phyloP scores from a whole-genome alignment of 1,284 basidiomycete species.

The Cronartium ribicola region DNA sequence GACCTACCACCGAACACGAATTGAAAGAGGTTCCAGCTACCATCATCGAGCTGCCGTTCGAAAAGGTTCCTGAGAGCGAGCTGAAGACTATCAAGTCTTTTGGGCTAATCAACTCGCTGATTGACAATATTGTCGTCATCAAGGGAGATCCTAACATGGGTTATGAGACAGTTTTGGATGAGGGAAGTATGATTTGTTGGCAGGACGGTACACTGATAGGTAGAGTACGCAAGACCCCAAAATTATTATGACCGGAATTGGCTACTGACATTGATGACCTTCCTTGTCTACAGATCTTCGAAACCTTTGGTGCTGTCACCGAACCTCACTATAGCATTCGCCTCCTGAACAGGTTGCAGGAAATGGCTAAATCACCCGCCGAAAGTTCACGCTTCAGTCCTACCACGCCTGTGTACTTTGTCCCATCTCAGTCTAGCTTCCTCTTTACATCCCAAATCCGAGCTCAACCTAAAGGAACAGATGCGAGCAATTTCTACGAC shows the following conservation, averaged over 20 bases:
- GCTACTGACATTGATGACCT: not conserved
- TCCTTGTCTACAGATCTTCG: slow-evolving; percentile 24
- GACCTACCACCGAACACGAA: slow-evolving; percentile 35
- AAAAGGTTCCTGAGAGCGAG: slow-evolving; percentile 20
- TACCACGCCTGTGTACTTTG: slow-evolving; percentile 4
- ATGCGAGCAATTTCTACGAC: slow-evolving; percentile 41
- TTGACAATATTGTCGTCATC: slow-evolving; percentile 36
- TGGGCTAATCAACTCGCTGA: slow-evolving; percentile 20
- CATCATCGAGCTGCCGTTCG: slow-evolving; percentile 25
- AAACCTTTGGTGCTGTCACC: slow-evolving; percentile 40
- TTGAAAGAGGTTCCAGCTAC: slow-evolving; percentile 25
- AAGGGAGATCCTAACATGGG: slow-evolving; percentile 14
- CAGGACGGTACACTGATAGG: slow-evolving; percentile 29
- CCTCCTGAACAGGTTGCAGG: not conserved
- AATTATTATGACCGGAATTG: not conserved
- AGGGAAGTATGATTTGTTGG: slow-evolving; percentile 32
- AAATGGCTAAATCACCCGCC: not conserved
- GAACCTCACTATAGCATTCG: slow-evolving; percentile 36
- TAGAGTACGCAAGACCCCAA: slow-evolving; percentile 15
- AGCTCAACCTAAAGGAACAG: slow-evolving; percentile 40
- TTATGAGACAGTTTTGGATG: slow-evolving; percentile 38
- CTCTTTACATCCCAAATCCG: slow-evolving; percentile 35
- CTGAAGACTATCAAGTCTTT: slow-evolving; percentile 23
- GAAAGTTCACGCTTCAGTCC: slow-evolving; percentile 9
- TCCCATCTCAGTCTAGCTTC: slow-evolving; percentile 30